phyloP scores from a whole-genome alignment of 768 basidiomycete genomes.

The Lactarius sanguifluus region DNA sequence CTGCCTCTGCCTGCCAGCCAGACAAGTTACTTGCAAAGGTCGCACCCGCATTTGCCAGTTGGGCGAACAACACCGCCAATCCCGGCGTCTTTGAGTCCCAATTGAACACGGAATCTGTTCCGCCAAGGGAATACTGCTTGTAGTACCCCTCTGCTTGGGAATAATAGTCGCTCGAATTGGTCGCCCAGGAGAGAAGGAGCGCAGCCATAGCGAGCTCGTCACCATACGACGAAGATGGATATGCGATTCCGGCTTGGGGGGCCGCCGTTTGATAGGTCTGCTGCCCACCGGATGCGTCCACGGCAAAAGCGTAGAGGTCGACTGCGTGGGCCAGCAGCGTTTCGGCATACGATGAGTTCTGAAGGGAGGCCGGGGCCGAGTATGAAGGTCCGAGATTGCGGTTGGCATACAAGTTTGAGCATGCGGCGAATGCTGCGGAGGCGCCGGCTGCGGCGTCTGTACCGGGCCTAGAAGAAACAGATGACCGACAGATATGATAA shows the following conservation, averaged over 20 bases:
- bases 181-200: slow-evolving; percentile 72
- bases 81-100: slow-evolving; percentile 88
- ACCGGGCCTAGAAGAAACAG: slow-evolving; percentile 54
- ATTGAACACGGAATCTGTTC: slow-evolving; percentile 66
- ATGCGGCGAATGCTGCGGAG: slow-evolving; percentile 85
- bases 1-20: slow-evolving; percentile 67
- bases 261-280: slow-evolving; percentile 69
- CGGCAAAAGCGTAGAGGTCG: slow-evolving; percentile 74
- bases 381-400: slow-evolving; percentile 53
- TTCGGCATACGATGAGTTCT: slow-evolving; percentile 69
- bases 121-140: slow-evolving; percentile 51
- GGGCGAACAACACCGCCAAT: slow-evolving; percentile 70
- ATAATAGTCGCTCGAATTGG: slow-evolving; percentile 58
- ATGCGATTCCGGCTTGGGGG: slow-evolving; percentile 59
- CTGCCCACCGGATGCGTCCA: slow-evolving; percentile 59
- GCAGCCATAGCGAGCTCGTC: slow-evolving; percentile 79
- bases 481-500: neutral
- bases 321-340: slow-evolving; percentile 72
- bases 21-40: slow-evolving; percentile 52
- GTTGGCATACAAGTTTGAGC: slow-evolving; percentile 76
- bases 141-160: slow-evolving; percentile 64
- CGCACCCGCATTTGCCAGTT: slow-evolving; percentile 62
- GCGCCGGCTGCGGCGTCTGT: slow-evolving; percentile 87
- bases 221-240: slow-evolving; percentile 67
- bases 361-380: slow-evolving; percentile 61